Percentiles rank a stretch among this genome's conserved stretches.
These are phyloP conservation scores for Umbelopsis sp. DNA, from an alignment of 192 early-diverging fungal genomes.

Conservation along the genomic window DNA sequence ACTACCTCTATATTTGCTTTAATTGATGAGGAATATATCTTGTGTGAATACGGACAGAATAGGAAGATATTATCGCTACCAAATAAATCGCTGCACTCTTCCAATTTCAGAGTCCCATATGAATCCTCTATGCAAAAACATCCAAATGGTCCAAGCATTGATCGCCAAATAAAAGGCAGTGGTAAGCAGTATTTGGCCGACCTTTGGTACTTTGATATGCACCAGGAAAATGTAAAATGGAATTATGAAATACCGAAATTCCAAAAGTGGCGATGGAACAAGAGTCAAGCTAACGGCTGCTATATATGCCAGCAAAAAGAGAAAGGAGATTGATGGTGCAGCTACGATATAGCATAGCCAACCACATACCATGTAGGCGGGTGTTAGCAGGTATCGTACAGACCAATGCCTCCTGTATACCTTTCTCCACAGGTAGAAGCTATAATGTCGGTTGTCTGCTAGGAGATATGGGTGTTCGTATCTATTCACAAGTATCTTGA, in stretches of 20 bases:
- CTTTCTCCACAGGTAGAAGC: conserved; percentile 94
- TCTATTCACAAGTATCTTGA: conserved; percentile 37
- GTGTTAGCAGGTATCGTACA: conserved; percentile 63
- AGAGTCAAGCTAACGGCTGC: conserved; percentile 63
- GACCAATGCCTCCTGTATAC: conserved; percentile 61
- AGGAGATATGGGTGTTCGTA: conserved; percentile 93
- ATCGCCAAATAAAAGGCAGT: conserved; percentile 55
- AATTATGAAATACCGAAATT: conserved; percentile 95
- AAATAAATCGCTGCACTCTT: conserved; percentile 87
- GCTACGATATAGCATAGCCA: conserved; percentile 42
- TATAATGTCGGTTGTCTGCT: conserved; percentile 94
- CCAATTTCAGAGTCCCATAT: conserved; percentile 72
- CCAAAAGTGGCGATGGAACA: conserved; percentile 90
- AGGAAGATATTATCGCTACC: conserved; percentile 54
- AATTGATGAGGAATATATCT: no score
- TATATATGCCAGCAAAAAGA: conserved; percentile 60
- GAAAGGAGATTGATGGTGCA: conserved; percentile 42
- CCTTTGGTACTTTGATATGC: conserved; percentile 51
- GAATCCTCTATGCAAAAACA: conserved; percentile 83
- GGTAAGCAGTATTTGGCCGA: conserved; percentile 37
- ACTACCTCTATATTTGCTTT: no score
- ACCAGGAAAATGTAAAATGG: conserved; percentile 79
- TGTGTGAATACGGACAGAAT: no score
- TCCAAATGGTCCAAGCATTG: conserved; percentile 69
- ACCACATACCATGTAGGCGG: conserved; percentile 60